Evolutionary conservation across 2,329 filamentous ascomycete species (phyloP), one percentile per base, ranked within the genome.

Genomic region (Xylaria sp.): DNA sequence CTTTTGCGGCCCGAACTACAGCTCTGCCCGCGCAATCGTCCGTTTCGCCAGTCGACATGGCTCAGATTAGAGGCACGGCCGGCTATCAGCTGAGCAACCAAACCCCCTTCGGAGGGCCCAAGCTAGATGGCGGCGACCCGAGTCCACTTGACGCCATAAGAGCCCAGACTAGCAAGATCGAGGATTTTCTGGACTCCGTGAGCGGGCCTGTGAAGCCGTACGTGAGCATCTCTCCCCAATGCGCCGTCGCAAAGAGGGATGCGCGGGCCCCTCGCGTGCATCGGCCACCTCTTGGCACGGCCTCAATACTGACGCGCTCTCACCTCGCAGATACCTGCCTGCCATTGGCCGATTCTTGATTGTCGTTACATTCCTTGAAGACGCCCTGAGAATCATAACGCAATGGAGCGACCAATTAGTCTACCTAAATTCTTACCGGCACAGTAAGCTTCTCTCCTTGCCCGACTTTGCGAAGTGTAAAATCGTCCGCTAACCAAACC

Each of bases 341-440:
- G 92, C 92, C 68, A 94, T 99, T 81, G 95, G 95, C 69, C 92
- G 95, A 69, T 98, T 98, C 79, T 80, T 99, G 70, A 99, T 99
- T 71, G 95, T 99, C 58, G 95, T 98, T 55, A 99, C 95, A 65
- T 99, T 99, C 81, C 84, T 99, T 71, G 95, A 99, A 79, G 95
- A 99, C 82, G 92, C 93, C 51, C 83, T 99, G 65, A 88, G 95
- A 76, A 99, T 99, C 79, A 83, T 98, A 71, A 99, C 95, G 70
- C 95, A 99, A 87, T 99, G 95, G 93, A 88, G 77, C 75, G 95
- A 98, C 76, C 95, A 99, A 83, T 86, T 99, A 63, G 83, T 91
- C 63, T 99, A 98, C 77, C 87, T 99, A 56, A 89, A 90, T 76
- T 91, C 97, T 72, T 98, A 96, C 83, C 86, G 94, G 75, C 86